phyloP scores from a whole-genome alignment of 768 basidiomycete species.

The Naganishia vishniacii region DNA sequence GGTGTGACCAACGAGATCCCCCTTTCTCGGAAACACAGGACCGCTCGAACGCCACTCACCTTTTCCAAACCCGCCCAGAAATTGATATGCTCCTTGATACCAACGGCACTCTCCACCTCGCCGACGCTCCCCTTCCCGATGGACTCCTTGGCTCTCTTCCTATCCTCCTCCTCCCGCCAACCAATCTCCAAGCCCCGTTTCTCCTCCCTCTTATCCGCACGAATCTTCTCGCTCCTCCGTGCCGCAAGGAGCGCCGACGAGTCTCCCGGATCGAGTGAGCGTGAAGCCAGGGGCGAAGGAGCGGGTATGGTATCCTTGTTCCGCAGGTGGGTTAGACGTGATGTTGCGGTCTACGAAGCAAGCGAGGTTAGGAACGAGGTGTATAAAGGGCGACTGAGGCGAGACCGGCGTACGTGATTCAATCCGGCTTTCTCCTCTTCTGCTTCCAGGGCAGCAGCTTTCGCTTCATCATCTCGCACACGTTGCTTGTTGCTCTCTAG shows the following conservation, averaged over 20 bases:
- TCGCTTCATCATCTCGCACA: slow-evolving; percentile 48
- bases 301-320: slow-evolving; percentile 15
- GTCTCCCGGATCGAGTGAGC: slow-evolving; percentile 6
- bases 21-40: no score
- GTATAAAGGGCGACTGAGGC: not conserved
- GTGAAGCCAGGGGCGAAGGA: not conserved
- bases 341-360: slow-evolving; percentile 35
- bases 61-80: slow-evolving; percentile 48
- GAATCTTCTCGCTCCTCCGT: slow-evolving; percentile 18
- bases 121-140: slow-evolving; percentile 12
- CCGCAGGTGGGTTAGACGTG: slow-evolving; percentile 42
- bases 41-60: slow-evolving; percentile 31
- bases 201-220: slow-evolving; percentile 12
- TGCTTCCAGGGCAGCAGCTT: slow-evolving; percentile 39
- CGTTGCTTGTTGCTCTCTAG: slow-evolving; percentile 49
- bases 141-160: slow-evolving; percentile 13
- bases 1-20: no score
- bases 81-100: slow-evolving; percentile 44
- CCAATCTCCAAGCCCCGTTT: slow-evolving; percentile 41
- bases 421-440: slow-evolving; percentile 41
- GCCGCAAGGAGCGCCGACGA: slow-evolving; percentile 30
- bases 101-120: slow-evolving; percentile 28
- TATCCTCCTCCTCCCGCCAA: slow-evolving; percentile 39
- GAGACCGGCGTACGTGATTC: slow-evolving; percentile 34
- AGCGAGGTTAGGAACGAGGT: no score